Percentiles rank a stretch among this genome's conserved stretches.
Evolutionary conservation across 495 filamentous ascomycete species (phyloP).

Genomic region (Hyaloscypha bicolor): DNA sequence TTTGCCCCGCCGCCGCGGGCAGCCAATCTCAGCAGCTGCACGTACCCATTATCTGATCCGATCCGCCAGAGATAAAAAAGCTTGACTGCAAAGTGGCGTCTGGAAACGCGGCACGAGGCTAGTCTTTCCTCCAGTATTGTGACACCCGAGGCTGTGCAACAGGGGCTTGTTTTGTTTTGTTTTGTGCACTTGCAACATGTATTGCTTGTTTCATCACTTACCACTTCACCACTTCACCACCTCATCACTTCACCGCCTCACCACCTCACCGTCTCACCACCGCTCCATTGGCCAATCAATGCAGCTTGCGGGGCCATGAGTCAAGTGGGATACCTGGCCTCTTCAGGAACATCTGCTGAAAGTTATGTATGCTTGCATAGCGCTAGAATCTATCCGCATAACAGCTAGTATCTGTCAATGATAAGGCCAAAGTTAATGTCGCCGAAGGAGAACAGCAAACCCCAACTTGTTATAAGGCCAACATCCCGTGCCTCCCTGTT

Average conservation of each 20-base stretch:
- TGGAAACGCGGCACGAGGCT: background rate
- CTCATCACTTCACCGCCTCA: background rate
- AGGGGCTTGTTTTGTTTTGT: background rate
- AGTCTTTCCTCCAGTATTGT: background rate
- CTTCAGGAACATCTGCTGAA: background rate
- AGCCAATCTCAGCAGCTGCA: background rate
- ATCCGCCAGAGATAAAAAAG: background rate
- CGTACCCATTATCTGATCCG: background rate
- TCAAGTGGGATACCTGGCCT: background rate
- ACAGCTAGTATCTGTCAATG: slow-evolving; percentile 1
- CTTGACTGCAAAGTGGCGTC: background rate
- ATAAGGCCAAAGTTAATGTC: background rate
- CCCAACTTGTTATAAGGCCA: background rate
- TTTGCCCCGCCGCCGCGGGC: background rate
- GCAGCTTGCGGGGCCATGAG: background rate
- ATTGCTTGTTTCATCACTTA: background rate
- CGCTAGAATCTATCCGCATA: background rate
- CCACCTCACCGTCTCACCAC: too few relatives aligned
- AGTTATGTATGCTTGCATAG: background rate
- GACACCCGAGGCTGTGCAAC: background rate
- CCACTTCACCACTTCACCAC: background rate
- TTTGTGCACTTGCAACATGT: background rate
- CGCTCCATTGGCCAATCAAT: background rate
- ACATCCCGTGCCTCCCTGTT: background rate
- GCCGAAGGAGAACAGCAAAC: slow-evolving; percentile 10